Evolutionary conservation across 2,329 filamentous ascomycete genomes (phyloP).

Genomic region (Fusarium luffae): DNA sequence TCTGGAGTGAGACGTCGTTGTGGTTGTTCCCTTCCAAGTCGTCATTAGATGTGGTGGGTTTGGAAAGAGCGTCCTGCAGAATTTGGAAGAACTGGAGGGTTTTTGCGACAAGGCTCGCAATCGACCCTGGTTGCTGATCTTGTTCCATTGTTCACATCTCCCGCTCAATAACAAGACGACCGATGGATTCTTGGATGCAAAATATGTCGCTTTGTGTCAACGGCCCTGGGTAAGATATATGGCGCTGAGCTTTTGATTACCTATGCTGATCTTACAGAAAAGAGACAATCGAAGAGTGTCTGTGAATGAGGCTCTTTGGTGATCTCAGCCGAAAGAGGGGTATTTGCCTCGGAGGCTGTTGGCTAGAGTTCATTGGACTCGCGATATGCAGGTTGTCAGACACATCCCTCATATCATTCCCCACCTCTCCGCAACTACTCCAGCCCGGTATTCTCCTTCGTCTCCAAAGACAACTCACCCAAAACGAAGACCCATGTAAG

Average conservation of each 20-base stretch:
- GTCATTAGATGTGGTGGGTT: rapidly evolving
- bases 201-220: too few species aligned
- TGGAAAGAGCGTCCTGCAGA: not conserved
- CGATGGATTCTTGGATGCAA: rapidly evolving
- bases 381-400: not conserved
- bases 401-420: too few species aligned
- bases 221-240: not conserved
- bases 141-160: not conserved
- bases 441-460: too few species aligned
- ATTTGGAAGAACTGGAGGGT: not conserved
- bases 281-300: rapidly evolving
- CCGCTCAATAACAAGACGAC: too few species aligned
- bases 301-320: not conserved
- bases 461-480: too few species aligned
- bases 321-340: constrained; percentile 4
- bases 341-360: not conserved
- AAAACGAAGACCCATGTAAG: rapidly evolving
- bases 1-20: rapidly evolving
- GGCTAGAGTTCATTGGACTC: not conserved
- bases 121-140: too few species aligned
- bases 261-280: not conserved
- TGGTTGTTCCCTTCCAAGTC: not conserved
- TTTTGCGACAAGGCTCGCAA: too few species aligned
- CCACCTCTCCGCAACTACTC: too few species aligned
- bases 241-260: rapidly evolving